Conservation (phyloP, 768 basidiomycete genomes). For the Pulveroboletus sp. region DNA sequence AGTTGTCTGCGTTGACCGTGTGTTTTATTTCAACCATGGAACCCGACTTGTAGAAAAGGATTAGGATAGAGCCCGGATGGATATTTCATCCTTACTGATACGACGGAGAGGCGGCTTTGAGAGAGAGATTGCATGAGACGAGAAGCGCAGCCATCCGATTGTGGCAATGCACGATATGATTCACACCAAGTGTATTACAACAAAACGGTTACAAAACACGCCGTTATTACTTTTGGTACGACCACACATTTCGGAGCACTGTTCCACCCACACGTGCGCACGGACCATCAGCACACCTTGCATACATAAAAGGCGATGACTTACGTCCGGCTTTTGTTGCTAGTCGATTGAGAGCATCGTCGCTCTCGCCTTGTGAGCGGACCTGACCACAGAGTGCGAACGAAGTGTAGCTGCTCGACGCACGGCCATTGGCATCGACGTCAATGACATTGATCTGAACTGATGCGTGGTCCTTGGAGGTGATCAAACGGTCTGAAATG, state of each 20-base stretch:
- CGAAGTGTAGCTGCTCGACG: conserved; percentile 75
- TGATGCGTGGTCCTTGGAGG: conserved; percentile 97
- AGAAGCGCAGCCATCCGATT: conserved; percentile 19
- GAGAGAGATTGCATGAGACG: conserved; percentile 30
- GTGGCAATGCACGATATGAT: conserved; percentile 14
- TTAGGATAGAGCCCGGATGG: conserved; percentile 4
- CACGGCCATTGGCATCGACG: conserved; percentile 87
- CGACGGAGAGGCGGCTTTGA: conserved; percentile 44
- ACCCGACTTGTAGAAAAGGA: conserved; percentile 33
- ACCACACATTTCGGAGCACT: conserved; percentile 98
- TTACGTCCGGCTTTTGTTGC: conserved; percentile 93
- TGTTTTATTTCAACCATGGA: conserved; percentile 81
- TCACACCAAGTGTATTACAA: conserved; percentile 15
- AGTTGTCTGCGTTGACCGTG: conserved; percentile 21
- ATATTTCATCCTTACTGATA: conserved; percentile 39
- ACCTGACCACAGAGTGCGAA: conserved; percentile 96
- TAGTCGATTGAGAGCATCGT: conserved; percentile 94
- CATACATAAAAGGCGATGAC: conserved; percentile 33
- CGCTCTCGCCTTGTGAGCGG: conserved; percentile 92
- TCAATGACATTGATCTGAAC: conserved; percentile 95
- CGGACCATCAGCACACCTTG: conserved; percentile 8
- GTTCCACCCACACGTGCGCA: too few species aligned
- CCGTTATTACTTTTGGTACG: conserved; percentile 85
- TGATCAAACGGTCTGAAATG: conserved; percentile 88
- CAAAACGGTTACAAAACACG: conserved; percentile 12